phyloP scores from a whole-genome alignment of 257 asterid species.

The Nicotiana attenuata region DNA sequence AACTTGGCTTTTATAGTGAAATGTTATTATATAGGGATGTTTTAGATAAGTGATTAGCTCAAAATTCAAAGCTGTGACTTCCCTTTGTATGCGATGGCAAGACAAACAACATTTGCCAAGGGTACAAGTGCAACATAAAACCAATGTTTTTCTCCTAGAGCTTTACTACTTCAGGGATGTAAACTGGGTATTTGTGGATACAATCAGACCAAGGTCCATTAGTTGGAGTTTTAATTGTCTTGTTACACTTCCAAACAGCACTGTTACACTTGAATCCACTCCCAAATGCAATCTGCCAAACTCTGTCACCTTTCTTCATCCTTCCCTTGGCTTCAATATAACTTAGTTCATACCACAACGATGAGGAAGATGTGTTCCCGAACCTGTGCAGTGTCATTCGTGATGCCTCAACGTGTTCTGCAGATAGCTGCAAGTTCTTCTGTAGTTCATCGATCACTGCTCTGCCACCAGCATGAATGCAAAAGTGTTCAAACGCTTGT shows the following conservation, averaged over 20 bases:
- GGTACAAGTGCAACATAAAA: neutral
- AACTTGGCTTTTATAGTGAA: too few species aligned
- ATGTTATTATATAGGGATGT: too few species aligned
- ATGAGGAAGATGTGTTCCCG: constrained; percentile 29
- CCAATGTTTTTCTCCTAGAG: neutral
- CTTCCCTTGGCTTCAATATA: constrained; percentile 33
- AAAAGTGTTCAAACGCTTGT: constrained; percentile 29
- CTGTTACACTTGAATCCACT: constrained; percentile 40
- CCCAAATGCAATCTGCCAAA: constrained; percentile 34
- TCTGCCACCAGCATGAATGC: constrained; percentile 36
- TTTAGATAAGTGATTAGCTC: too few species aligned
- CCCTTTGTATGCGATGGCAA: too few species aligned
- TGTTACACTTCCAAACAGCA: constrained; percentile 36
- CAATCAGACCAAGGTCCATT: constrained; percentile 15
- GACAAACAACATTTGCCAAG: too few species aligned
- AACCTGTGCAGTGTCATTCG: constrained; percentile 31
- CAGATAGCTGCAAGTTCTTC: constrained; percentile 20
- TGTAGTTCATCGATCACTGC: constrained; percentile 33
- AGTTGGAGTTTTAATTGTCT: neutral
- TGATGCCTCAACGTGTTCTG: constrained; percentile 28
- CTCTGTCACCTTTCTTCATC: constrained; percentile 25
- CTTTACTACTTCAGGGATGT: constrained; percentile 1
- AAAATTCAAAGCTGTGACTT: too few species aligned
- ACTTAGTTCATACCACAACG: constrained; percentile 29
- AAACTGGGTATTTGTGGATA: constrained; percentile 13